Conservation (phyloP, 169 alveolate genomes). For the Babesia ovata region DNA sequence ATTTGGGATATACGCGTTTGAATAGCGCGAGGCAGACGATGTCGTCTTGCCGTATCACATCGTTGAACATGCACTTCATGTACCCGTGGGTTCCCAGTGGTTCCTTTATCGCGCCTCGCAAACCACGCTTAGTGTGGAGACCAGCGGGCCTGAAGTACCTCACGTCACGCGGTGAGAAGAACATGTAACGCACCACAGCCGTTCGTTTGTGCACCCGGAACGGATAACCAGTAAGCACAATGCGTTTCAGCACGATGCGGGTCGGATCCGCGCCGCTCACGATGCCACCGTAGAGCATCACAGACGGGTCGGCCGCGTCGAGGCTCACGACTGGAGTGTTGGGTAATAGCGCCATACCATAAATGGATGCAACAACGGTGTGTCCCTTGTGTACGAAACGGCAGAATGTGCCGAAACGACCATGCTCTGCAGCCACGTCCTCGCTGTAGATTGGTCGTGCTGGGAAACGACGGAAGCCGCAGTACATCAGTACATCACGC, state of each 20-base stretch:
- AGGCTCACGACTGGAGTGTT: slow-evolving; percentile 61
- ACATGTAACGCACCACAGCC: slow-evolving; percentile 97
- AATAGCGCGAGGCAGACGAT: slow-evolving; percentile 91
- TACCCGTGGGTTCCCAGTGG: slow-evolving; percentile 99
- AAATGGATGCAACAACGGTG: slow-evolving; percentile 61
- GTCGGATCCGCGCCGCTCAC: slow-evolving; percentile 90
- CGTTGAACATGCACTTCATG: slow-evolving; percentile 97
- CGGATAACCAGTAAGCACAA: slow-evolving; percentile 96
- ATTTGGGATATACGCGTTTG: slow-evolving; percentile 92
- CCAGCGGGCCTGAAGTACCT: slow-evolving; percentile 96
- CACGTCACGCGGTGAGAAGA: slow-evolving; percentile 95
- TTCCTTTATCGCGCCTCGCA: slow-evolving; percentile 95
- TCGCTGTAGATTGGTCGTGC: slow-evolving; percentile 59
- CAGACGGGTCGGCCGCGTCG: slow-evolving; percentile 26
- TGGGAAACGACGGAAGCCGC: slow-evolving; percentile 90
- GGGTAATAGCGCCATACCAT: slow-evolving; percentile 61
- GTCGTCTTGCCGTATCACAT: slow-evolving; percentile 92
- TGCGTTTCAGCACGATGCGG: slow-evolving; percentile 93
- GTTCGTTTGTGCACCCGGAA: slow-evolving; percentile 91
- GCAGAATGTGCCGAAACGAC: slow-evolving; percentile 47
- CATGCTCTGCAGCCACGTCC: slow-evolving; percentile 52
- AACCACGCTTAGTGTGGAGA: slow-evolving; percentile 95
- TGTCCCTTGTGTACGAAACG: slow-evolving; percentile 51
- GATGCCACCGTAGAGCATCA: slow-evolving; percentile 82
- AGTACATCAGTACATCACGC: slow-evolving; percentile 80